phyloP scores from a whole-genome alignment of 768 basidiomycete genomes.

The Russula sp. region DNA sequence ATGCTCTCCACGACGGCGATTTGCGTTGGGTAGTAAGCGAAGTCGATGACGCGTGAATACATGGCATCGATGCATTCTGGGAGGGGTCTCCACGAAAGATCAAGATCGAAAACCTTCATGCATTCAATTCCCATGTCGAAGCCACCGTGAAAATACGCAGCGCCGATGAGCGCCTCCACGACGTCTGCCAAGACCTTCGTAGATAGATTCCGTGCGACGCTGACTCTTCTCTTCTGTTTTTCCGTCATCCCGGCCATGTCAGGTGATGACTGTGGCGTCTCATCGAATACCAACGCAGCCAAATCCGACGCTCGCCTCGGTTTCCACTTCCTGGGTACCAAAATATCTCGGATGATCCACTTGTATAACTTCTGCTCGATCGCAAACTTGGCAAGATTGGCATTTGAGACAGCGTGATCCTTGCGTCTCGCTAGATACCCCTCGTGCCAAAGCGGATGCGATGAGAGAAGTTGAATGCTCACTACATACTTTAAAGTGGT shows the following conservation, averaged over 20 bases:
- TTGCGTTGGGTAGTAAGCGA: conserved; percentile 50
- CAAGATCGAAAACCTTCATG: conserved; percentile 56
- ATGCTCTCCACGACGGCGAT: conserved; percentile 59
- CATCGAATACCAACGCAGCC: conserved; percentile 16
- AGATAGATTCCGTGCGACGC: conserved; percentile 46
- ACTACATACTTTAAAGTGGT: conserved; percentile 66
- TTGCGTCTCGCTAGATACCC: conserved; percentile 69
- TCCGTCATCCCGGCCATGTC: conserved; percentile 19
- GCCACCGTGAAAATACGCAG: conserved; percentile 66
- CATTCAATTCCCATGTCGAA: conserved; percentile 60
- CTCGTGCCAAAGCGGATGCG: conserved; percentile 76
- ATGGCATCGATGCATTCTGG: conserved; percentile 47
- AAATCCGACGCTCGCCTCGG: conserved; percentile 36
- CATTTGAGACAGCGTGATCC: conserved; percentile 72
- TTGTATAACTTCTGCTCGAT: conserved; percentile 49
- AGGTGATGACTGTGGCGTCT: background rate
- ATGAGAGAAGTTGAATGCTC: conserved; percentile 56
- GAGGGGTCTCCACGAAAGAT: conserved; percentile 56
- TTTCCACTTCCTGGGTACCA: conserved; percentile 43
- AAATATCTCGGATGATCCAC: conserved; percentile 64
- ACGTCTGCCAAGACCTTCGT: conserved; percentile 86
- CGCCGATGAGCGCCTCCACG: conserved; percentile 79
- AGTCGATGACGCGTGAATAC: conserved; percentile 38
- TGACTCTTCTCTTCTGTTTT: conserved; percentile 35
- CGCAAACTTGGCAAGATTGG: conserved; percentile 63